phyloP scores from a whole-genome alignment of 2,329 filamentous ascomycete genomes.

The Aspergillus spinulosporus region DNA sequence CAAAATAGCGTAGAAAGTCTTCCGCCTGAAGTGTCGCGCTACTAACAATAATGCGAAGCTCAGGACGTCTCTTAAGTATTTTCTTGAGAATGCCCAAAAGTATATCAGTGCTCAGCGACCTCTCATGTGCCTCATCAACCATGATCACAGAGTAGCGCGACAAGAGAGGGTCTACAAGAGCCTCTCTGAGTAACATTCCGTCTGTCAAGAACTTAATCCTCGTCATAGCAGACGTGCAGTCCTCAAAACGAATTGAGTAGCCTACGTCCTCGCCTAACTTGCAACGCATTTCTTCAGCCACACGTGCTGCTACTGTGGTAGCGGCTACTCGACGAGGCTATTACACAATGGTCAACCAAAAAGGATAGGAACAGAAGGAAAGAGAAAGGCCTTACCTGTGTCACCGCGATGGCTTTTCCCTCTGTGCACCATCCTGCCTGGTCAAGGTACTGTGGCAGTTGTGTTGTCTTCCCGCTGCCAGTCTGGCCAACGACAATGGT shows the following conservation, averaged over 20 bases:
- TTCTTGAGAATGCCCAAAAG: constrained; percentile 89
- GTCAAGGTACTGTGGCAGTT: constrained; percentile 88
- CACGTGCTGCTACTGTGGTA: constrained; percentile 81
- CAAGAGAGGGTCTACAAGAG: constrained; percentile 85
- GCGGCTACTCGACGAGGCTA: constrained; percentile 88
- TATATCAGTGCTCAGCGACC: constrained; percentile 89
- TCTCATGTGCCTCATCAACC: constrained; percentile 95
- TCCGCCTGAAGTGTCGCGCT: constrained; percentile 92
- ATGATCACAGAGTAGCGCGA: constrained; percentile 94
- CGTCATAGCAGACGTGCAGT: constrained; percentile 81
- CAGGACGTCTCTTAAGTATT: constrained; percentile 74
- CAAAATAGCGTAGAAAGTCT: constrained; percentile 79
- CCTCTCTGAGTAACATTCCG: constrained; percentile 85
- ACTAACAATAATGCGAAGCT: constrained; percentile 84
- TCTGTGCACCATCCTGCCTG: constrained; percentile 84
- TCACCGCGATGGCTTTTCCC: constrained; percentile 81
- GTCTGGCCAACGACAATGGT: constrained; percentile 92
- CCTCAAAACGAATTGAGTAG: constrained; percentile 89
- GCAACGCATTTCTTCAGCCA: constrained; percentile 85
- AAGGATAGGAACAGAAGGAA: not conserved
- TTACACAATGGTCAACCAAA: constrained; percentile 2
- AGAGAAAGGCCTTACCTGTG: constrained; percentile 66
- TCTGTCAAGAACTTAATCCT: constrained; percentile 95
- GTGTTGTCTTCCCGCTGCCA: constrained; percentile 92
- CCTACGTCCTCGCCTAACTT: constrained; percentile 87